These are phyloP conservation scores for Barnettozyma wickerhamii DNA, from an alignment of 805 yeast species.

Conservation along the genomic window DNA sequence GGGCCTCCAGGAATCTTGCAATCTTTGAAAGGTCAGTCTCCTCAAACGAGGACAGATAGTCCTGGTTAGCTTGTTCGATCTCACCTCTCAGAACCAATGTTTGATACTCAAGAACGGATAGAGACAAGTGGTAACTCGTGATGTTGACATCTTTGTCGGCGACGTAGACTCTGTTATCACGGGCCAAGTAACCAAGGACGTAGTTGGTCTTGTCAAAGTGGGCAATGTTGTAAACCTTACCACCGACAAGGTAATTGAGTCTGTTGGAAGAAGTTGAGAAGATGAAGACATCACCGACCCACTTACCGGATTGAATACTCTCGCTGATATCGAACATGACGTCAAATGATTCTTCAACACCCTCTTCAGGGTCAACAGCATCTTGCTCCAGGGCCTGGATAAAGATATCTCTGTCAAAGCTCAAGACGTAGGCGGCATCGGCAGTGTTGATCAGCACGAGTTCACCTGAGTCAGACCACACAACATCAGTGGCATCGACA, in stretches of 20 bases:
- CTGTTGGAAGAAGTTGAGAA: constrained; percentile 86
- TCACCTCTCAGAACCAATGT: constrained; percentile 95
- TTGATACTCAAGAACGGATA: constrained; percentile 90
- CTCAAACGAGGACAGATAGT: constrained; percentile 54
- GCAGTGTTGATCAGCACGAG: constrained; percentile 68
- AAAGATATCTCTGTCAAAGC: constrained; percentile 65
- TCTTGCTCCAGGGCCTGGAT: constrained; percentile 57
- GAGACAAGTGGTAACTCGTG: constrained; percentile 72
- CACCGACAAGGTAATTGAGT: constrained; percentile 92
- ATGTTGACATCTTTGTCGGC: constrained; percentile 89
- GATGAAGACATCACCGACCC: constrained; percentile 96
- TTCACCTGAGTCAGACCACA: constrained; percentile 95
- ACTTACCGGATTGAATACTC: constrained; percentile 79
- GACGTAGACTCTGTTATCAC: constrained; percentile 86
- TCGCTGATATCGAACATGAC: constrained; percentile 81
- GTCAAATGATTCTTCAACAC: constrained; percentile 82
- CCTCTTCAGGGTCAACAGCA: constrained; percentile 71
- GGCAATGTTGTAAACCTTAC: constrained; percentile 84
- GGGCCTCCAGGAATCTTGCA: constrained; percentile 90
- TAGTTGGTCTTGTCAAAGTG: constrained; percentile 89
- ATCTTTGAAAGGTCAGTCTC: constrained; percentile 69
- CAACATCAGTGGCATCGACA: constrained; percentile 72
- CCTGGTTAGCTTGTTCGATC: constrained; percentile 70
- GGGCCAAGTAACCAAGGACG: constrained; percentile 82
- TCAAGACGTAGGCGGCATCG: constrained; percentile 74